A percentile compares a stretch with the other conserved stretches of the same genome.
Evolutionary conservation across 2,329 filamentous ascomycete species (phyloP).

Genomic region (Colletotrichum eleusines): DNA sequence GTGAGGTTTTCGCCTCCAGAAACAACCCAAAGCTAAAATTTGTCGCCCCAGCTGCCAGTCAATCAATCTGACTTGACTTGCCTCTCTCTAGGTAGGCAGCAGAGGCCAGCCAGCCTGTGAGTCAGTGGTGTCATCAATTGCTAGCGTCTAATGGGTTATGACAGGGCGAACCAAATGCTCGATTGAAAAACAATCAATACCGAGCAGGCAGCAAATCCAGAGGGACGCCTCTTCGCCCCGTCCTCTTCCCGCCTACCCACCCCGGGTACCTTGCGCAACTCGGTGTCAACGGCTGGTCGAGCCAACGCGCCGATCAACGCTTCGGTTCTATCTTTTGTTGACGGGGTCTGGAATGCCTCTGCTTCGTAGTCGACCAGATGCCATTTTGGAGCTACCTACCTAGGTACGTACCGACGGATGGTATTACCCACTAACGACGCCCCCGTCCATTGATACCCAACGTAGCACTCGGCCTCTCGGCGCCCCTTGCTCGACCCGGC

Average conservation of each 20-base stretch:
- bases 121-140: not conserved
- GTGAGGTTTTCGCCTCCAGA: not conserved
- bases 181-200: not conserved
- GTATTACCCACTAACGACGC: conserved; percentile 7
- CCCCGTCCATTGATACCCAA: conserved; percentile 1
- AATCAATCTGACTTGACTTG: not conserved
- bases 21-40: not conserved
- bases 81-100: not conserved
- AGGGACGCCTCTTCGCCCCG: not conserved
- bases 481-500: conserved; percentile 32
- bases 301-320: not conserved
- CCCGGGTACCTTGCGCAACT: not conserved
- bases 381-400: not conserved
- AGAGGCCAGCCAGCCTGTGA: not conserved
- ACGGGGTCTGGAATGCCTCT: not conserved
- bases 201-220: not conserved
- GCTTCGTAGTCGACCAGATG: not conserved
- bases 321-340: not conserved
- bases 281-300: not conserved
- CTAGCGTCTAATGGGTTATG: not conserved
- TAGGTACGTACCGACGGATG: not conserved
- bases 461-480: conserved; percentile 34
- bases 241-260: not conserved
- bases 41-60: not conserved
- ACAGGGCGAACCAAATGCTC: not conserved